A percentile compares a stretch with the other conserved stretches of the same genome.
These are phyloP conservation scores for Arbutus unedo DNA, from an alignment of 148 eudicot species.

Conservation along the genomic window DNA sequence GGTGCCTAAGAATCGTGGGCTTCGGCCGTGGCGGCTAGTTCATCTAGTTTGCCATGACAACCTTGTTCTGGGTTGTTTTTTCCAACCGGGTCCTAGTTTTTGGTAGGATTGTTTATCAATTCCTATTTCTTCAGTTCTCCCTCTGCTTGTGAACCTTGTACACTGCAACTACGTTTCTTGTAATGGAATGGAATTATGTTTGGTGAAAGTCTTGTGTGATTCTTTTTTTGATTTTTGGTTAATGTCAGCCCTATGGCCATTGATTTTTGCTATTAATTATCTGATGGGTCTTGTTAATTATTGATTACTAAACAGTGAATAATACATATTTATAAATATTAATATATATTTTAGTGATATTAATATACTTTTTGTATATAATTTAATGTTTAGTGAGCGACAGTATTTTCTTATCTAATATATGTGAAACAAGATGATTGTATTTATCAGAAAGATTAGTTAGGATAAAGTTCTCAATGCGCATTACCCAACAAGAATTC, in stretches of 20 bases:
- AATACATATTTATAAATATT: too few relatives aligned
- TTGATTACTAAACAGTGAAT: too few relatives aligned
- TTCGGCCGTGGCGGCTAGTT: slow-evolving; percentile 36
- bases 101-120: slow-evolving; percentile 17
- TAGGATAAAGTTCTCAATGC: too few relatives aligned
- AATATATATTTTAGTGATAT: too few relatives aligned
- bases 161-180: slow-evolving; percentile 16
- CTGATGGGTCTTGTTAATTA: too few relatives aligned
- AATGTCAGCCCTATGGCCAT: background rate
- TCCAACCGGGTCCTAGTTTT: slow-evolving; percentile 31
- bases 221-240: background rate
- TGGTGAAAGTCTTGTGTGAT: background rate
- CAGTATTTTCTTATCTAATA: too few relatives aligned
- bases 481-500: too few relatives aligned
- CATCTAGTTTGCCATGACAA: slow-evolving; percentile 38
- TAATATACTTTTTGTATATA: too few relatives aligned
- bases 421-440: too few relatives aligned
- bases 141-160: slow-evolving; percentile 25
- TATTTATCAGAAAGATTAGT: too few relatives aligned
- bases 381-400: too few relatives aligned
- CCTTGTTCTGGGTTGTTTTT: slow-evolving; percentile 42
- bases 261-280: too few relatives aligned
- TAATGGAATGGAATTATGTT: background rate
- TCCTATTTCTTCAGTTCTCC: slow-evolving; percentile 22
- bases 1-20: slow-evolving; percentile 31